Percentiles rank a stretch among this genome's conserved stretches.
Conservation (phyloP, 2,329 filamentous ascomycete species). For the Verticillium klebahnii region DNA sequence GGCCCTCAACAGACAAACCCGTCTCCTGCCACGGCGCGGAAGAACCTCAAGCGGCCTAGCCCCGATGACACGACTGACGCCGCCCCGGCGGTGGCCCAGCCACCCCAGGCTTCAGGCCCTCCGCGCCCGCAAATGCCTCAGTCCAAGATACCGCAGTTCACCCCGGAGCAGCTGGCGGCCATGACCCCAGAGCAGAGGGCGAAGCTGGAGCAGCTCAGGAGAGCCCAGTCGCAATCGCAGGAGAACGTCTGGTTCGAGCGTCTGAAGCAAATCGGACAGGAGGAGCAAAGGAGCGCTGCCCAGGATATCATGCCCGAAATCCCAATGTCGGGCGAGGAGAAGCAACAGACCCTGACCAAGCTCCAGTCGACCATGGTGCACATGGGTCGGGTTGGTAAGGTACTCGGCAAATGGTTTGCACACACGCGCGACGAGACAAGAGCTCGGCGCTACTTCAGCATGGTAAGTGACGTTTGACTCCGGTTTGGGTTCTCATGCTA, state of each 20-base stretch:
- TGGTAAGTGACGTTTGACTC: slow-evolving; percentile 32
- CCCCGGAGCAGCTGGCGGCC: slow-evolving; percentile 32
- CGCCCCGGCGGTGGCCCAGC: slow-evolving; percentile 14
- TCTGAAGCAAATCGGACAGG: slow-evolving; percentile 30
- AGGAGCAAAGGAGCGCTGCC: slow-evolving; percentile 33
- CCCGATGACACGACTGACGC: slow-evolving; percentile 33
- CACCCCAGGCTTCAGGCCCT: background rate
- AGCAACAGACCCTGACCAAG: slow-evolving; percentile 38
- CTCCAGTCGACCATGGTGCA: slow-evolving; percentile 35
- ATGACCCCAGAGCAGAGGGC: slow-evolving; percentile 40
- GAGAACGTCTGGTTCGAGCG: slow-evolving; percentile 16
- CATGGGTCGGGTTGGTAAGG: slow-evolving; percentile 39
- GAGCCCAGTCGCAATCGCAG: slow-evolving; percentile 11
- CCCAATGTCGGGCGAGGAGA: slow-evolving; percentile 39
- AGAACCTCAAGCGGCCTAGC: slow-evolving; percentile 47
- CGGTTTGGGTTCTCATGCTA: slow-evolving; percentile 24
- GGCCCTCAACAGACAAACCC: slow-evolving; percentile 30
- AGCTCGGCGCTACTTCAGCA: slow-evolving; percentile 47
- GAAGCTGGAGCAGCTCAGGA: slow-evolving; percentile 35
- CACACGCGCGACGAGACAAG: slow-evolving; percentile 44
- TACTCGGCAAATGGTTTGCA: slow-evolving; percentile 42
- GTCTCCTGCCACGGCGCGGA: slow-evolving; percentile 33
- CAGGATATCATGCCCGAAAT: slow-evolving; percentile 41
- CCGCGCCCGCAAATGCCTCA: slow-evolving; percentile 12
- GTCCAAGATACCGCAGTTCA: slow-evolving; percentile 19